A percentile compares a stretch with the other conserved stretches of the same genome.
phyloP scores from a whole-genome alignment of 345 rosid genomes.

The Angophora floribunda region DNA sequence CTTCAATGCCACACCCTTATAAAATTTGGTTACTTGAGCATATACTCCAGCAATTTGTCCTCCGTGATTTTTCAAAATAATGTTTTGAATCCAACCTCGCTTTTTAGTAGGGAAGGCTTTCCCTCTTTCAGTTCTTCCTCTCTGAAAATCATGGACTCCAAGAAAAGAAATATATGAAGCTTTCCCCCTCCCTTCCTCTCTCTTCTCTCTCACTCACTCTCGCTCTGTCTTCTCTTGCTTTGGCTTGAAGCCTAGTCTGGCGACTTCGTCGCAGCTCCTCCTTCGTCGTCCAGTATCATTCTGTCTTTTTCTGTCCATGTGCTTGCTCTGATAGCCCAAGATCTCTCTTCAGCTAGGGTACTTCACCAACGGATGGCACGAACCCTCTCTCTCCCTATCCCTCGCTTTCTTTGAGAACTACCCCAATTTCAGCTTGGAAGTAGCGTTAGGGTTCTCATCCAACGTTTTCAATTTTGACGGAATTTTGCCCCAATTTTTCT shows the following conservation, averaged over 20 bases:
- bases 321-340: neutral
- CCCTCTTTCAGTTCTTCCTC: neutral
- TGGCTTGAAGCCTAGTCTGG: neutral
- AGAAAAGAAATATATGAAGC: neutral
- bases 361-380: neutral
- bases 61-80: neutral
- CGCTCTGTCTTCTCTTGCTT: neutral
- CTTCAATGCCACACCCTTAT: accelerated
- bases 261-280: neutral
- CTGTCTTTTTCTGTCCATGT: neutral
- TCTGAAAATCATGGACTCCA: neutral
- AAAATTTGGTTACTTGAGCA: neutral
- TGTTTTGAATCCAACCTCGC: neutral
- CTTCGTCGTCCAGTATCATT: neutral
- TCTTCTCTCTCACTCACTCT: neutral
- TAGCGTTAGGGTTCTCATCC: neutral
- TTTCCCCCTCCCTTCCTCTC: neutral
- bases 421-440: neutral
- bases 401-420: neutral
- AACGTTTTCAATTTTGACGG: neutral
- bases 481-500: neutral
- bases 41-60: accelerated
- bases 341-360: neutral
- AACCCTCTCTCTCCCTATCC: neutral
- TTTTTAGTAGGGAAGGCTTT: neutral